These are phyloP conservation scores for Eleusine indica DNA, from an alignment of 176 grass and related monocot species.

Conservation along the genomic window DNA sequence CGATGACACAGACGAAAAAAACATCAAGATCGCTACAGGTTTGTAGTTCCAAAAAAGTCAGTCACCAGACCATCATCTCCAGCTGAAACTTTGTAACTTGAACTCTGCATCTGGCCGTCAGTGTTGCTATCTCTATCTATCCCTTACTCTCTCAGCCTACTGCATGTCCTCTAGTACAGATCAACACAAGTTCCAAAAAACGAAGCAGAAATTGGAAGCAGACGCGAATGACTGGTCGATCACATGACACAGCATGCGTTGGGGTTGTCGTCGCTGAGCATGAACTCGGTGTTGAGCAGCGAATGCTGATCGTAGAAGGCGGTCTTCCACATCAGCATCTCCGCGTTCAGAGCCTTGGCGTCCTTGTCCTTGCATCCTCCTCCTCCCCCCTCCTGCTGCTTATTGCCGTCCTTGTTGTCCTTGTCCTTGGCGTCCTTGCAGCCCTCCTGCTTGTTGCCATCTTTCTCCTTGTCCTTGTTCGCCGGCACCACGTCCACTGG, in stretches of 20 bases:
- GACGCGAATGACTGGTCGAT: not conserved
- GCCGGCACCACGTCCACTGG: constrained; percentile 51
- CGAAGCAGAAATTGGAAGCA: not conserved
- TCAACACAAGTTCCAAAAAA: not conserved
- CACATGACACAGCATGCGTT: constrained; percentile 77
- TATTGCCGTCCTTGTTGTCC: not conserved
- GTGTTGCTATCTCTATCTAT: not conserved
- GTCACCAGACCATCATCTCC: not conserved
- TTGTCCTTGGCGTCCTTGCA: not conserved
- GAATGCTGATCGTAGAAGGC: constrained; percentile 58
- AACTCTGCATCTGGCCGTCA: not conserved
- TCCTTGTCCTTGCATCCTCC: constrained; percentile 11
- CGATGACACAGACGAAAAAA: not conserved
- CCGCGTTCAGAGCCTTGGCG: constrained; percentile 35
- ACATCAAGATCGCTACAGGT: too few species aligned
- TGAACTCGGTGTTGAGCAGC: constrained; percentile 48
- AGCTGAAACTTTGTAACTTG: not conserved
- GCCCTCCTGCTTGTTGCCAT: constrained; percentile 6
- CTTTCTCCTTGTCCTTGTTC: constrained; percentile 33
- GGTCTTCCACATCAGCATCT: constrained; percentile 34
- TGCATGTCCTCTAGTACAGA: not conserved
- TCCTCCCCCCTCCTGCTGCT: not conserved
- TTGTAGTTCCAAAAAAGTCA: not conserved
- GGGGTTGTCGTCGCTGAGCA: constrained; percentile 90
- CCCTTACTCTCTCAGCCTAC: not conserved